phyloP scores from a whole-genome alignment of 2,329 filamentous ascomycete genomes.

The Juglanconis oblonga region DNA sequence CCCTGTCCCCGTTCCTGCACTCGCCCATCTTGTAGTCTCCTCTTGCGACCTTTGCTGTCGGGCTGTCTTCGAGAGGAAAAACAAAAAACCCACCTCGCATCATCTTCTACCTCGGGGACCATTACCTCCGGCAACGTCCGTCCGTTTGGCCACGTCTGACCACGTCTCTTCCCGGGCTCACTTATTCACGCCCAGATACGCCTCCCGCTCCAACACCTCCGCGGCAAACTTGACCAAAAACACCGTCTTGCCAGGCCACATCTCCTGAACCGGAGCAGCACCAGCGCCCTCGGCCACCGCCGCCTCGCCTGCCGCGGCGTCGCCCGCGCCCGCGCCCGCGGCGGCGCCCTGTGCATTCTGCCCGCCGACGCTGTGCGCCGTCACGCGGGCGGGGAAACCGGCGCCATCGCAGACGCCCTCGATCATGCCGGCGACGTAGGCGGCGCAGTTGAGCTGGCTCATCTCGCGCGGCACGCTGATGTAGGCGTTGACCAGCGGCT shows the following conservation, averaged over 20 bases:
- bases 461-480: slow-evolving; percentile 93
- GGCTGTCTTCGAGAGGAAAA: background rate
- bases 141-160: slow-evolving; percentile 1
- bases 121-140: background rate
- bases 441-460: slow-evolving; percentile 93
- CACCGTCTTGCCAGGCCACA: slow-evolving; percentile 96
- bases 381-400: slow-evolving; percentile 84
- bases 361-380: slow-evolving; percentile 73
- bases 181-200: slow-evolving; percentile 62
- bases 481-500: slow-evolving; percentile 92
- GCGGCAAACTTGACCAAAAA: slow-evolving; percentile 90
- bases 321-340: slow-evolving; percentile 90
- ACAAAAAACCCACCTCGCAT: slow-evolving; percentile 10
- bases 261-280: slow-evolving; percentile 56
- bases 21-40: background rate
- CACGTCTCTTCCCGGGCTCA: slow-evolving; percentile 26
- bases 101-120: no score
- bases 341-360: slow-evolving; percentile 45
- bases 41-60: background rate
- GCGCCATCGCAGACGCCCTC: slow-evolving; percentile 95
- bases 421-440: slow-evolving; percentile 90
- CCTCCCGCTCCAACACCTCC: slow-evolving; percentile 91
- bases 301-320: slow-evolving; percentile 73
- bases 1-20: background rate
- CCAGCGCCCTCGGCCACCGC: slow-evolving; percentile 25